Percentiles rank a stretch among this genome's conserved stretches.
Evolutionary conservation across 78 protist genomes (phyloP).

Genomic region (Tieghemostelium lacteum): DNA sequence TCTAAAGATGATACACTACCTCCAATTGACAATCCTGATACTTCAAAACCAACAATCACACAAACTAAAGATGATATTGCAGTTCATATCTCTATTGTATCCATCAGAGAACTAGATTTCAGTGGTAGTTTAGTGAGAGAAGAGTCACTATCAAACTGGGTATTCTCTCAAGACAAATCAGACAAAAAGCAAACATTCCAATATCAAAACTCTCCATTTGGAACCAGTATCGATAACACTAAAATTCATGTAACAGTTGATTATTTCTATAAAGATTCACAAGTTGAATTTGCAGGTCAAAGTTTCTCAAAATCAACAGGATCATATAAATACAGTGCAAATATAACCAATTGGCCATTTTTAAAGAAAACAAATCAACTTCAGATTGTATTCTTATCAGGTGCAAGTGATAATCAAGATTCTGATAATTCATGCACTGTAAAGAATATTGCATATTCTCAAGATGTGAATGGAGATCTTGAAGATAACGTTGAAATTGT

Average conservation of each 20-base stretch:
- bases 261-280: not conserved
- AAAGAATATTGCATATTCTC: too few species aligned
- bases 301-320: not conserved
- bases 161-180: too few species aligned
- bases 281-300: not conserved
- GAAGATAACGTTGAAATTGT: not conserved
- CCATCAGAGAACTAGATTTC: not conserved
- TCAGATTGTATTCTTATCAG: too few species aligned
- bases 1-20: not conserved
- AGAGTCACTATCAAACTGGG: not conserved
- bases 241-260: not conserved
- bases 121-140: not conserved
- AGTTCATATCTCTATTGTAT: not conserved
- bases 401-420: not conserved
- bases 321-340: too few species aligned
- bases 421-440: too few species aligned
- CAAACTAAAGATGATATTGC: not conserved
- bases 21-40: not conserved
- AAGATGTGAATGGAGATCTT: too few species aligned
- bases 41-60: not conserved
- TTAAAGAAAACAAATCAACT: too few species aligned
- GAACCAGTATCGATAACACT: too few species aligned
- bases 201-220: not conserved
- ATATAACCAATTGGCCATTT: not conserved
- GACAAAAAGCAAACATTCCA: not conserved